Percentiles rank a stretch among this genome's conserved stretches.
phyloP scores from a whole-genome alignment of 495 filamentous ascomycete species.

The Talaromyces thailandensis region DNA sequence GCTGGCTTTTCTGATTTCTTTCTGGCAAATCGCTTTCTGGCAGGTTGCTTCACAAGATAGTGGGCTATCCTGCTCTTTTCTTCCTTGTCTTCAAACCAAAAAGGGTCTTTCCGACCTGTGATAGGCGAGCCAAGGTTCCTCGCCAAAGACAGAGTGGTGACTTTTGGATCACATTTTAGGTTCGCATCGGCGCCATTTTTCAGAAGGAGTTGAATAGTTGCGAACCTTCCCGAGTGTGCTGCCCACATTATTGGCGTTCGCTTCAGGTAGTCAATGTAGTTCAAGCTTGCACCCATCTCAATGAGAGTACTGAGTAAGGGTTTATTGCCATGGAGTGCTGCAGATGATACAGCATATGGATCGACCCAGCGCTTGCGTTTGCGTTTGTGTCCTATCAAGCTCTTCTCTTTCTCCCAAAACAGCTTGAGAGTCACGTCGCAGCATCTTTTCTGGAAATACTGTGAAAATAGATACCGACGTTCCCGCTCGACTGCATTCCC shows the following conservation, averaged over 20 bases:
- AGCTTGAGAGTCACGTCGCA: neutral
- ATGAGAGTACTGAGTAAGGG: conserved; percentile 28
- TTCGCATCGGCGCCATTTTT: conserved; percentile 15
- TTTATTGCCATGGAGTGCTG: conserved; percentile 23
- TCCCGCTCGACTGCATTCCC: neutral
- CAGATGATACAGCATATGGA: neutral
- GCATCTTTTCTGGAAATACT: neutral
- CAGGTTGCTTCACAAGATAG: neutral
- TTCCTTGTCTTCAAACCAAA: neutral
- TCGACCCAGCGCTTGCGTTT: too few relatives aligned
- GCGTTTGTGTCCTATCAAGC: too few relatives aligned
- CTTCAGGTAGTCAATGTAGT: conserved; percentile 21
- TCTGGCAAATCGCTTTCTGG: neutral
- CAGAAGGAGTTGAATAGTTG: conserved; percentile 16
- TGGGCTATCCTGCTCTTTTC: neutral
- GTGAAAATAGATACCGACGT: neutral
- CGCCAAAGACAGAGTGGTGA: neutral
- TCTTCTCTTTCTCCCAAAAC: neutral
- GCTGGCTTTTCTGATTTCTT: neutral
- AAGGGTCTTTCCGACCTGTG: neutral
- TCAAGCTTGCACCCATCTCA: conserved; percentile 28
- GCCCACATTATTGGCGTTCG: conserved; percentile 17
- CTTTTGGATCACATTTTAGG: neutral
- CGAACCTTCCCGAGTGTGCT: conserved; percentile 14
- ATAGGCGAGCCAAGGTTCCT: neutral